These are phyloP conservation scores for Phytophthora sansomeana DNA, from an alignment of 352 stramenopile species.

Conservation along the genomic window DNA sequence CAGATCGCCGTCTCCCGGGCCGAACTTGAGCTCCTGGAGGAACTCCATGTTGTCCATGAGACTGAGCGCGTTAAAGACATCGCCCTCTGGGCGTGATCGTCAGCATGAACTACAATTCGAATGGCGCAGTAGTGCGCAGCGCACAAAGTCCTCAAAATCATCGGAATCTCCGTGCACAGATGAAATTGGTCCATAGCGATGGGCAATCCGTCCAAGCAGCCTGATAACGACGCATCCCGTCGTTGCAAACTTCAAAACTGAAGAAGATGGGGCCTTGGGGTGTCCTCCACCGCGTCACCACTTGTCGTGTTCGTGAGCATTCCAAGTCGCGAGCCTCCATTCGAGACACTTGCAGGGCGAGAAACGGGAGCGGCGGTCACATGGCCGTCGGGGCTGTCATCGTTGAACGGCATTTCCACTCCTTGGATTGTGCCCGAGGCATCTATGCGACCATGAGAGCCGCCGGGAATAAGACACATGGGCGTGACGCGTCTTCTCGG, in stretches of 20 bases:
- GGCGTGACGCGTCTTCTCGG: constrained; percentile 11
- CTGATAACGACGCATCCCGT: constrained; percentile 31
- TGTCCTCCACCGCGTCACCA: constrained; percentile 1
- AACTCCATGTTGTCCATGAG: constrained; percentile 80
- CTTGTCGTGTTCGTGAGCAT: constrained; percentile 23
- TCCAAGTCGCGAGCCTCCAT: constrained; percentile 11
- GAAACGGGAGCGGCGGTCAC: constrained; percentile 3
- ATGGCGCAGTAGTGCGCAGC: too few species aligned
- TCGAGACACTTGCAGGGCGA: too few species aligned
- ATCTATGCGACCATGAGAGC: constrained; percentile 30
- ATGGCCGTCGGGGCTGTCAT: constrained; percentile 14
- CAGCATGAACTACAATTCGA: too few species aligned
- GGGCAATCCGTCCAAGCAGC: too few species aligned
- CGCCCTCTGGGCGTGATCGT: too few species aligned
- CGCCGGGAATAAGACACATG: constrained; percentile 18
- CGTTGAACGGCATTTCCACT: constrained; percentile 31
- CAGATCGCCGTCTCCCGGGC: constrained; percentile 63
- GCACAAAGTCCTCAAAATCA: too few species aligned
- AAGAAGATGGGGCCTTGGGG: constrained; percentile 24
- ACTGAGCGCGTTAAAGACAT: constrained; percentile 79
- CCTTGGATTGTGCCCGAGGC: too few species aligned
- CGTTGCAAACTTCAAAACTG: constrained; percentile 38
- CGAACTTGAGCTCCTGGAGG: constrained; percentile 68
- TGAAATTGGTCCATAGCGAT: too few species aligned
- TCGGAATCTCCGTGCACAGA: too few species aligned